Percentiles rank a stretch among this genome's conserved stretches.
phyloP scores from a whole-genome alignment of 306 rosid genomes.

The Castanospermum australe region DNA sequence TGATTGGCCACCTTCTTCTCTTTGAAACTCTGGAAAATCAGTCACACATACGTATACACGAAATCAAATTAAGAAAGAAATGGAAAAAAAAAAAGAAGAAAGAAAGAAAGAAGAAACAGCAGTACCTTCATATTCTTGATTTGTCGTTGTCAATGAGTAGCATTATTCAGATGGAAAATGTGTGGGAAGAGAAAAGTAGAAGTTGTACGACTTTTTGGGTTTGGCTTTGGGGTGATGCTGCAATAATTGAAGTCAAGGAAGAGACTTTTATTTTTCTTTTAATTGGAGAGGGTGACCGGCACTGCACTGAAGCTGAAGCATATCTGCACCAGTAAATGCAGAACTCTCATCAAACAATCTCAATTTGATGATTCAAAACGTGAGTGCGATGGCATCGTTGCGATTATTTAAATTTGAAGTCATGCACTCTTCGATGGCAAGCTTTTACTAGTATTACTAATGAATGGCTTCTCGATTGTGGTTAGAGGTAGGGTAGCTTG shows the following conservation, averaged over 20 bases:
- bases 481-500: background rate
- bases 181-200: background rate
- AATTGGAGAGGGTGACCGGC: background rate
- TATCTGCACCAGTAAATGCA: background rate
- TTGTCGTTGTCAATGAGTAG: background rate
- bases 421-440: slow-evolving; percentile 36
- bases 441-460: background rate
- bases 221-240: background rate
- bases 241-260: slow-evolving; percentile 27
- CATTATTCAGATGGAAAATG: background rate
- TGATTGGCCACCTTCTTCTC: too few relatives aligned
- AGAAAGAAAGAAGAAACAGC: too few relatives aligned
- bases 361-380: background rate
- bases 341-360: background rate
- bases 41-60: too few relatives aligned
- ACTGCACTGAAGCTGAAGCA: too few relatives aligned
- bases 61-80: too few relatives aligned
- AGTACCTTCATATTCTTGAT: background rate
- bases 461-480: background rate
- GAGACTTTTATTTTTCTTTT: background rate
- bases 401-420: slow-evolving; percentile 76
- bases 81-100: too few relatives aligned
- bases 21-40: too few relatives aligned
- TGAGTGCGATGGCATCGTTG: slow-evolving; percentile 38
- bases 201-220: slow-evolving; percentile 35